Conservation (phyloP, 768 basidiomycete species). For the Daedaleopsis nitida region DNA sequence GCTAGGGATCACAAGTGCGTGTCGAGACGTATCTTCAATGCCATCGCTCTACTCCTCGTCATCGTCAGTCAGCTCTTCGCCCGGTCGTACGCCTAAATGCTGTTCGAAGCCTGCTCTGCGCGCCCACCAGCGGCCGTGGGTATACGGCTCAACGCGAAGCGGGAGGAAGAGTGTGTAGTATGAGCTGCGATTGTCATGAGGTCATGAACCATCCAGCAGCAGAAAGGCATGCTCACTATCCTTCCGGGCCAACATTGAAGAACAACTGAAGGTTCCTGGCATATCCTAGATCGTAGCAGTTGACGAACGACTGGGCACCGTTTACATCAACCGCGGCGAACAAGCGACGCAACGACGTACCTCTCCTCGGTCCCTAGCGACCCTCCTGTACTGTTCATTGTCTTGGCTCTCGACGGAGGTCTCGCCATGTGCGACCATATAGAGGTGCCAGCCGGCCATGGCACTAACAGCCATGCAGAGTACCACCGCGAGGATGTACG, state of each 20-base stretch:
- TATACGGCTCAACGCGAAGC: constrained; percentile 74
- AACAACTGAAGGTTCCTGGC: constrained; percentile 74
- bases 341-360: constrained; percentile 41
- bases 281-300: constrained; percentile 90
- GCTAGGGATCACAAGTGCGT: not conserved
- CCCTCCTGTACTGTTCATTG: constrained; percentile 70
- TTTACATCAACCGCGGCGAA: not conserved
- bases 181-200: constrained; percentile 48
- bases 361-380: constrained; percentile 70
- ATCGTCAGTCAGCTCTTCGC: constrained; percentile 88
- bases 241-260: constrained; percentile 80
- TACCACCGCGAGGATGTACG: constrained; percentile 75
- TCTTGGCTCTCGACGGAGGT: constrained; percentile 93
- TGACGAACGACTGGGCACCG: constrained; percentile 66
- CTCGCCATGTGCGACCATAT: constrained; percentile 71
- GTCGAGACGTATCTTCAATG: too few relatives aligned
- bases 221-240: constrained; percentile 62
- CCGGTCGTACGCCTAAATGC: constrained; percentile 64
- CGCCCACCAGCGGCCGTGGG: constrained; percentile 84
- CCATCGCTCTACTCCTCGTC: constrained; percentile 59
- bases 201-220: too few relatives aligned
- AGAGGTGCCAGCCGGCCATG: constrained; percentile 76
- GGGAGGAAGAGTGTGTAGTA: constrained; percentile 82
- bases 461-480: constrained; percentile 73
- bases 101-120: constrained; percentile 63